Evolutionary conservation across 2,329 filamentous ascomycete genomes (phyloP).

Genomic region (Tolypocladium tundrense): DNA sequence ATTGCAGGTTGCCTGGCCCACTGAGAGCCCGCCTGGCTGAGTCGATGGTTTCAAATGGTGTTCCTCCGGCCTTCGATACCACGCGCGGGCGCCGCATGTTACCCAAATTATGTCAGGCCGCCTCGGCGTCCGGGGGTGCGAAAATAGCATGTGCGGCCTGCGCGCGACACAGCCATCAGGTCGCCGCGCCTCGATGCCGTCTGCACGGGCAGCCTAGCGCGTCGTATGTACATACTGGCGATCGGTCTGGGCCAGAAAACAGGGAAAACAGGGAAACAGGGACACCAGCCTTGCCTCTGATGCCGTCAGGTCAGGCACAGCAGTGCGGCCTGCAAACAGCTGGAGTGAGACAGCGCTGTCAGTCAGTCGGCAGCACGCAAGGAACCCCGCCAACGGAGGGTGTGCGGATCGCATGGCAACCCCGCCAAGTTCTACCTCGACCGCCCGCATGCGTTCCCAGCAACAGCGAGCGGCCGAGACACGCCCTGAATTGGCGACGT

Average conservation of each 20-base stretch:
- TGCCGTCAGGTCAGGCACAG: neutral
- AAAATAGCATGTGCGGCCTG: neutral
- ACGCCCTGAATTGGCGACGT: neutral
- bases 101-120: neutral
- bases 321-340: neutral
- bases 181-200: neutral
- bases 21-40: neutral
- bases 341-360: neutral
- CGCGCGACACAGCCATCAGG: neutral
- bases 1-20: neutral
- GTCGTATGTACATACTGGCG: too few species aligned
- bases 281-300: neutral
- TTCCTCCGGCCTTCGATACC: neutral
- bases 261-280: neutral
- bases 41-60: neutral
- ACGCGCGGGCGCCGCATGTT: neutral
- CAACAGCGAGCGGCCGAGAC: neutral
- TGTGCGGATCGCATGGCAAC: neutral
- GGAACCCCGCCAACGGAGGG: neutral
- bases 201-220: neutral
- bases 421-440: neutral
- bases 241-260: neutral
- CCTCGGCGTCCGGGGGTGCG: neutral
- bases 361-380: neutral
- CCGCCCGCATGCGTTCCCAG: neutral